Evolutionary conservation across 2,329 filamentous ascomycete genomes (phyloP).

Genomic region (Ambrosiella xylebori): DNA sequence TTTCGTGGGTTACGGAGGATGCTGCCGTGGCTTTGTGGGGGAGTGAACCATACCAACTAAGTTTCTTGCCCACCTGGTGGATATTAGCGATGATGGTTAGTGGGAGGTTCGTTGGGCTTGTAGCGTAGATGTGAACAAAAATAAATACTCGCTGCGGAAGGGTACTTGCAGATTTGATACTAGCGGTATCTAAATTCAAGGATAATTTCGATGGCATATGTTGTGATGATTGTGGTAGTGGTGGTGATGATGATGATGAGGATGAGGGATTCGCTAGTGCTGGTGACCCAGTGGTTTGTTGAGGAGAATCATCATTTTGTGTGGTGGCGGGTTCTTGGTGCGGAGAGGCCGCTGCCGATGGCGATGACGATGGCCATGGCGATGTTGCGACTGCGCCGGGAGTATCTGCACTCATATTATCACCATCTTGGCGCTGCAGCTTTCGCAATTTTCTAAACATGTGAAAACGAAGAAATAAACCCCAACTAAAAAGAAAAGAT

Average conservation of each 20-base stretch:
- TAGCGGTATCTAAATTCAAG: neutral
- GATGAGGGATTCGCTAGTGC: neutral
- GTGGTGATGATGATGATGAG: no score
- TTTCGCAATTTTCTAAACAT: neutral
- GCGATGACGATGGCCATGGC: constrained; percentile 1
- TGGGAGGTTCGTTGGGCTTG: neutral
- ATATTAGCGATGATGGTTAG: neutral
- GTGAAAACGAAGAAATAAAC: neutral
- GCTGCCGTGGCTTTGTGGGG: constrained; percentile 42
- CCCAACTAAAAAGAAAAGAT: neutral
- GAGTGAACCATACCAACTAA: constrained; percentile 49
- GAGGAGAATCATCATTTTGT: neutral
- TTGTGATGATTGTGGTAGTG: neutral
- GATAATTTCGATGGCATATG: neutral
- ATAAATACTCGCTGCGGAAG: constrained; percentile 1
- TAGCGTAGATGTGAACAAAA: neutral
- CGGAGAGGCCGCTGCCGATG: neutral
- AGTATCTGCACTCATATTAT: neutral
- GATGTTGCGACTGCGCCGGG: neutral
- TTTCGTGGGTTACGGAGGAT: constrained; percentile 42
- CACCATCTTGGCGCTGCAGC: neutral
- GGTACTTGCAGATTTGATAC: neutral
- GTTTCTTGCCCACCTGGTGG: constrained; percentile 31
- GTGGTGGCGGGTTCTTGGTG: neutral
- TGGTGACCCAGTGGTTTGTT: neutral